Percentiles rank a stretch among this genome's conserved stretches.
These are phyloP conservation scores for Penicillium brasilianum DNA, from an alignment of 2,329 filamentous ascomycete genomes.

Conservation along the genomic window DNA sequence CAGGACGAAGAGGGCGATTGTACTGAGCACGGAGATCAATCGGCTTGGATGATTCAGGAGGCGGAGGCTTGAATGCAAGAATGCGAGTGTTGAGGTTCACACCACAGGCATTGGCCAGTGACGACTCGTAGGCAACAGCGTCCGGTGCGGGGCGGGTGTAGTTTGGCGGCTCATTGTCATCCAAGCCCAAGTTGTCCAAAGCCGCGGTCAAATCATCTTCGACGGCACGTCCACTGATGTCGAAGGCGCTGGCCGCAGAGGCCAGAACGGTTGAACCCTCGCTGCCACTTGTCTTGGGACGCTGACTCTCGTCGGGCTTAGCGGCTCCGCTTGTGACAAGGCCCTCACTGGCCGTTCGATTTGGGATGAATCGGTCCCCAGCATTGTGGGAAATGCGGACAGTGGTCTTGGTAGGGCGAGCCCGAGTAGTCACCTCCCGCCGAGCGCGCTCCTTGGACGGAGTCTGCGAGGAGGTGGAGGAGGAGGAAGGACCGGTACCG, in stretches of 20 bases:
- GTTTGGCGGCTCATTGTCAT: conserved; percentile 69
- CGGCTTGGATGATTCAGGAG: conserved; percentile 97
- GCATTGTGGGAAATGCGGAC: conserved; percentile 70
- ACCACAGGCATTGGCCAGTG: conserved; percentile 86
- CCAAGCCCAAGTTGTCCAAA: conserved; percentile 78
- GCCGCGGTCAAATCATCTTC: conserved; percentile 79
- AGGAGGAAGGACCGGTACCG: conserved; percentile 69
- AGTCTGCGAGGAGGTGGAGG: conserved; percentile 57
- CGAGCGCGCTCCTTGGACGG: conserved; percentile 65
- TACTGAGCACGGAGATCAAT: conserved; percentile 98
- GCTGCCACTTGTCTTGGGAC: conserved; percentile 70
- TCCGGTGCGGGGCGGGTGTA: conserved; percentile 84
- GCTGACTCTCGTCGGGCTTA: conserved; percentile 80
- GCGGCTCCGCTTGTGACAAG: conserved; percentile 79
- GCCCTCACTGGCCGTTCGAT: conserved; percentile 86
- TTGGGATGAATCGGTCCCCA: conserved; percentile 94
- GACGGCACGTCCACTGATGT: conserved; percentile 63
- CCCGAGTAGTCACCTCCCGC: conserved; percentile 58
- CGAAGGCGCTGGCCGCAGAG: conserved; percentile 70
- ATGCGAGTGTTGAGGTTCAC: conserved; percentile 94
- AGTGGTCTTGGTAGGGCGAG: conserved; percentile 70
- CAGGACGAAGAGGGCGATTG: conserved; percentile 89
- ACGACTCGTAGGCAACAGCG: conserved; percentile 88
- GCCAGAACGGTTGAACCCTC: conserved; percentile 79
- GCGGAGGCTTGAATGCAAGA: conserved; percentile 95